Base-by-base conservation (phyloP, 139 green algal genomes). In the Chlamydomonas incerta region DNA sequence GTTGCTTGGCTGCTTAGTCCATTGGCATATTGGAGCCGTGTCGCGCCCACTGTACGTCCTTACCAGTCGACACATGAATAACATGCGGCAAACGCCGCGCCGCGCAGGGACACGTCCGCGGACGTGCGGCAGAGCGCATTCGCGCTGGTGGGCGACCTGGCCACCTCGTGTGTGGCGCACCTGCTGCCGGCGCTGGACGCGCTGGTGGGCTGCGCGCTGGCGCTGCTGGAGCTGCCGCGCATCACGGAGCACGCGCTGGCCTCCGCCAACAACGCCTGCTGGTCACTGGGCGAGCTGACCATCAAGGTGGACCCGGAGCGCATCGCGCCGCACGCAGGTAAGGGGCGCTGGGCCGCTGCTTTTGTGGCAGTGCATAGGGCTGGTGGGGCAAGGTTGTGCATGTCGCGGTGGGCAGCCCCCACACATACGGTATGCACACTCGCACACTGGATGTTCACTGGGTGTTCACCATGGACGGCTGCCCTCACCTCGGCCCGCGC, bases 261-360 rank as follows among this genome's bases (percentile, higher is more conserved):
- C 5, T 93, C 94, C 28, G 95, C 93, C 87, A 99, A 99, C 93
- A 99, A 99, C 87, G 97, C 97, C 1, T 96, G 93, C 88, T 99
- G 97, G 97, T 89, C 92, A 34, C 80, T 99, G 26, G 97, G 97
- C 50, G 94, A 99, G 90, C 85, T 99, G 57, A 89, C 90, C 20
- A 80, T 98, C 8, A 94, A 95, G 87, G 81, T 94, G 69, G 67
- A 83, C n/a, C 81, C 90, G 31, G 90, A 94, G 52, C 88, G 92
- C 52, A 58, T 98, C 26, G 52, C 41, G 66, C 66, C 67, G 71
- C 58, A 81, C 34, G 81, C 71, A 37, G 81, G 81, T 87, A 71
- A 37, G 17, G 23, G 11, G 35, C 60, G 69, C 4, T 74, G 69
- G 5, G 69, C 10, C 17, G 34, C 41, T 23, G 41, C 14, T n/a